Evolutionary conservation across 495 filamentous ascomycete species (phyloP).

Genomic region (Jackrogersella minutella): DNA sequence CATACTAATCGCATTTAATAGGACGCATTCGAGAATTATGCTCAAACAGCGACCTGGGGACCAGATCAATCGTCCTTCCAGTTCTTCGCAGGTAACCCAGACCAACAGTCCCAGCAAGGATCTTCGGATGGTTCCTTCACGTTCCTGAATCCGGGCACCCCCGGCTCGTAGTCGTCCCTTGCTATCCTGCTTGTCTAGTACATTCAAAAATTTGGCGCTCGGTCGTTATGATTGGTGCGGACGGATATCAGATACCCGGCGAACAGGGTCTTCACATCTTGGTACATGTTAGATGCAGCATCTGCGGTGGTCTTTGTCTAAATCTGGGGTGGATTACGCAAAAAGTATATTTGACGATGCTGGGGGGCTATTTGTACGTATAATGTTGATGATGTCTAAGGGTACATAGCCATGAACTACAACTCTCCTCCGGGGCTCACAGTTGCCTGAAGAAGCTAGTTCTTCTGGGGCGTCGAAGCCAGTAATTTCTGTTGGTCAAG

Average conservation of each 20-base stretch:
- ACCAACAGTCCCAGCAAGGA: constrained; percentile 48
- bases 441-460: background rate
- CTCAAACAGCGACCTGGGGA: constrained; percentile 57
- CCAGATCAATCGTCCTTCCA: constrained; percentile 54
- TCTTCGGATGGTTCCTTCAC: constrained; percentile 41
- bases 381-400: background rate
- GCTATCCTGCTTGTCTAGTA: too few species aligned
- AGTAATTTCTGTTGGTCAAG: background rate
- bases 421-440: constrained; percentile 21
- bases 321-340: constrained; percentile 1
- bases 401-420: constrained; percentile 19
- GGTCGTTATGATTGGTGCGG: constrained; percentile 16
- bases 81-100: constrained; percentile 54
- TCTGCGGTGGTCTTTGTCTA: background rate
- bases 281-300: constrained; percentile 8
- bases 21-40: constrained; percentile 60
- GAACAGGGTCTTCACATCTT: constrained; percentile 2
- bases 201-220: constrained; percentile 17
- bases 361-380: constrained; percentile 8
- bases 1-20: constrained; percentile 29
- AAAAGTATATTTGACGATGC: constrained; percentile 8
- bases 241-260: constrained; percentile 32
- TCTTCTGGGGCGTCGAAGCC: too few species aligned
- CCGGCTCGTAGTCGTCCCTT: constrained; percentile 17
- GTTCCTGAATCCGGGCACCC: constrained; percentile 36